phyloP scores from a whole-genome alignment of 192 early-diverging fungal genomes.

The Gigaspora rosea region DNA sequence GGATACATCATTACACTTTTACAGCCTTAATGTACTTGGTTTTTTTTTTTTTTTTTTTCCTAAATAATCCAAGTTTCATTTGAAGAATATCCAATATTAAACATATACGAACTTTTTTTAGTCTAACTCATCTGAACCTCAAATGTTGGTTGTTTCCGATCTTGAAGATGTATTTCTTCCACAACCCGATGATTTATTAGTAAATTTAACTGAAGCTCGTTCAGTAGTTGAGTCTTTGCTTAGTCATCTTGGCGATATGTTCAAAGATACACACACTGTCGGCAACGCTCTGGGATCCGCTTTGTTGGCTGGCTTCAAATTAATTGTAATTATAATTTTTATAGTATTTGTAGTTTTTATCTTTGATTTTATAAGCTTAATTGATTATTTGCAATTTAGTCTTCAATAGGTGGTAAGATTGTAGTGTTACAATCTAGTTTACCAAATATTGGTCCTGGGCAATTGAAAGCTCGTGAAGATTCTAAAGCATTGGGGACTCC shows the following conservation, averaged over 20 bases:
- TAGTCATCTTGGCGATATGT: slow-evolving; percentile 77
- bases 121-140: slow-evolving; percentile 72
- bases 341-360: not conserved
- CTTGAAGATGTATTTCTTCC: slow-evolving; percentile 90
- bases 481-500: slow-evolving; percentile 85
- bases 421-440: slow-evolving; percentile 77
- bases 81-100: not conserved
- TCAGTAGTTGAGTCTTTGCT: slow-evolving; percentile 72
- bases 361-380: not conserved
- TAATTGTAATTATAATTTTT: slow-evolving; percentile 60
- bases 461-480: slow-evolving; percentile 83
- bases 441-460: slow-evolving; percentile 80
- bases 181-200: slow-evolving; percentile 85
- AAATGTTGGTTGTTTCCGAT: slow-evolving; percentile 93
- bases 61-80: not conserved
- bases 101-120: slow-evolving; percentile 7
- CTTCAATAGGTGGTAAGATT: slow-evolving; percentile 88
- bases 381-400: slow-evolving; percentile 40
- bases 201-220: slow-evolving; percentile 84
- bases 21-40: slow-evolving; percentile 67
- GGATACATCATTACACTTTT: slow-evolving; percentile 88
- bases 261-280: slow-evolving; percentile 76
- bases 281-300: slow-evolving; percentile 84
- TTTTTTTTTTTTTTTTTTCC: not conserved
- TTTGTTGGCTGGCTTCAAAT: slow-evolving; percentile 76